phyloP scores from a whole-genome alignment of 2,329 filamentous ascomycete genomes.

The Penicillium sp. region DNA sequence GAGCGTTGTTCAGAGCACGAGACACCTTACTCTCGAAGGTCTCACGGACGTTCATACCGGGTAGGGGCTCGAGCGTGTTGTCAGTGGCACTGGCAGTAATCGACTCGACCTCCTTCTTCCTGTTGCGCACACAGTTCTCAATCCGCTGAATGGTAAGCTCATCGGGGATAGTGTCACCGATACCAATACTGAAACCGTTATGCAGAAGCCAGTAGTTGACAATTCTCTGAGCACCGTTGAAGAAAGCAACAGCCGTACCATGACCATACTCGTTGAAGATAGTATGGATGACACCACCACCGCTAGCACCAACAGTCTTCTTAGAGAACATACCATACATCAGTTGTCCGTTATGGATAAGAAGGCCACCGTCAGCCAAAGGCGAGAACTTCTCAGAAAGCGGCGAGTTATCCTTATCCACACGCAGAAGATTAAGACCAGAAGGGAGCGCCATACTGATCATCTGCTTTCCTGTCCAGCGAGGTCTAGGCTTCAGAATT shows the following conservation, averaged over 20 bases:
- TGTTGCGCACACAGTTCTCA: slow-evolving; percentile 66
- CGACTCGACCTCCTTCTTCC: slow-evolving; percentile 70
- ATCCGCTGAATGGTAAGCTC: slow-evolving; percentile 74
- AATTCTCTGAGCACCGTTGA: slow-evolving; percentile 88
- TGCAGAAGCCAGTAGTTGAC: slow-evolving; percentile 96
- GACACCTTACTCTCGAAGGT: slow-evolving; percentile 98
- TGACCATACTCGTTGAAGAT: slow-evolving; percentile 91
- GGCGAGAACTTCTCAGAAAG: slow-evolving; percentile 50
- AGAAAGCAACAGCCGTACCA: slow-evolving; percentile 79
- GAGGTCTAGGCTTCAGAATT: slow-evolving; percentile 82
- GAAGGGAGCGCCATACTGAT: slow-evolving; percentile 84
- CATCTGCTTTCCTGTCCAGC: slow-evolving; percentile 98
- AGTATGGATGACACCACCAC: slow-evolving; percentile 86
- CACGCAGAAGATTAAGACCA: slow-evolving; percentile 68
- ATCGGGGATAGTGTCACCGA: slow-evolving; percentile 95
- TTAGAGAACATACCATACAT: slow-evolving; percentile 87
- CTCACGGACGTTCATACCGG: slow-evolving; percentile 96
- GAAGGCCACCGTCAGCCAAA: slow-evolving; percentile 64
- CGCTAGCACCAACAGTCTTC: slow-evolving; percentile 83
- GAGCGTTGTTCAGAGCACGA: slow-evolving; percentile 83
- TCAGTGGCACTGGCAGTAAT: slow-evolving; percentile 71
- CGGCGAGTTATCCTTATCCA: slow-evolving; percentile 52
- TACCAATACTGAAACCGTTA: slow-evolving; percentile 93
- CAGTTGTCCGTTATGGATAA: slow-evolving; percentile 78
- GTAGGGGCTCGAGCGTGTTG: slow-evolving; percentile 81